A percentile compares a stretch with the other conserved stretches of the same genome.
These are phyloP conservation scores for Salisapilia sapeloensis DNA, from an alignment of 352 stramenopile species.

Conservation along the genomic window DNA sequence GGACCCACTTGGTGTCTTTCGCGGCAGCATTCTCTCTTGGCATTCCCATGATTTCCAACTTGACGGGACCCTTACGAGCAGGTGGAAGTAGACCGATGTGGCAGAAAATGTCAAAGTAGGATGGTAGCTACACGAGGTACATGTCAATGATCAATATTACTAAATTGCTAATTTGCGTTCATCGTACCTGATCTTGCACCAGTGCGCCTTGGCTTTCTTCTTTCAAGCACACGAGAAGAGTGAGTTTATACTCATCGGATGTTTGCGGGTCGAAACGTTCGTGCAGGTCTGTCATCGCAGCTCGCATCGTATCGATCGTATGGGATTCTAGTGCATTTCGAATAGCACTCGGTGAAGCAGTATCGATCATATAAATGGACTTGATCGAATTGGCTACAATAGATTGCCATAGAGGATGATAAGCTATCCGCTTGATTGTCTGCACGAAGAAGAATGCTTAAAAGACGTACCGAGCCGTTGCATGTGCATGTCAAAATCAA, in stretches of 20 bases:
- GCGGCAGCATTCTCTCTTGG: conserved; percentile 52
- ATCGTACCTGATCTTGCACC: conserved; percentile 1
- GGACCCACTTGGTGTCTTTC: conserved; percentile 66
- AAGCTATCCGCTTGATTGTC: not conserved
- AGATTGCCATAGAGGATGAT: not conserved
- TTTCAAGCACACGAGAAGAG: conserved; percentile 39
- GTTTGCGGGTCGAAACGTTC: conserved; percentile 15
- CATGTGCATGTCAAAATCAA: conserved; percentile 68
- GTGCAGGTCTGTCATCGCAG: conserved; percentile 48
- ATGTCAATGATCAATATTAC: not conserved
- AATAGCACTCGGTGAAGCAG: conserved; percentile 9
- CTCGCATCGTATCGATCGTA: conserved; percentile 39
- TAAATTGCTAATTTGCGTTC: conserved; percentile 1
- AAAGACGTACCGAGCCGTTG: conserved; percentile 36
- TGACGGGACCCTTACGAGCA: conserved; percentile 37
- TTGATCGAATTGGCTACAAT: conserved; percentile 53
- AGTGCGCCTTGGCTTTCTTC: conserved; percentile 3
- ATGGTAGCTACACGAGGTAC: conserved; percentile 9
- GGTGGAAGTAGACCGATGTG: conserved; percentile 55
- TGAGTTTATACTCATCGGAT: conserved; percentile 72
- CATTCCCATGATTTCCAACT: conserved; percentile 45
- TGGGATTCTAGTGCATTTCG: conserved; percentile 28
- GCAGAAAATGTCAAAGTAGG: conserved; percentile 39
- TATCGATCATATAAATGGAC: conserved; percentile 23
- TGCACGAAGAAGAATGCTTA: not conserved